Base-by-base conservation (phyloP, 306 rosid species). In the Dryas drummondii region DNA sequence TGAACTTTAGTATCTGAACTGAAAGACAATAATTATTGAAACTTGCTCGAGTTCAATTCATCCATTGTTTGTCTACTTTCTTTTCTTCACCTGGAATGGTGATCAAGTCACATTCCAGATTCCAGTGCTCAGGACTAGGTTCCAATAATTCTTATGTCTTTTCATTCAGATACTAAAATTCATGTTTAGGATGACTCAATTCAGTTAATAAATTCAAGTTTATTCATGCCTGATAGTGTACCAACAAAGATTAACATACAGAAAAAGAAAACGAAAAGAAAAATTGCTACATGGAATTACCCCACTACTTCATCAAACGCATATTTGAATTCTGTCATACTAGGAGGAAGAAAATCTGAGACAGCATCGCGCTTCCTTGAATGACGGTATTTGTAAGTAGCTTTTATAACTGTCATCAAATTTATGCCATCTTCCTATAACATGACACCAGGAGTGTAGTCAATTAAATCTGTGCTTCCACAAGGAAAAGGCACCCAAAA, bases 361-460 rank as follows among this genome's bases (percentile, higher is more conserved):
- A 88, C 77, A 65, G 47, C 41, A 85, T 89, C 88, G 55, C 13
- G 87, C 82, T 86, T 87, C 77, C 87, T 84, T 53, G 96, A 78
- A 65, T 59, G 83, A 45, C 97, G 97, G 64, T 87, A 94, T 88
- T 88, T 94, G 84, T 53, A 26, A 67, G 96, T 87, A 48, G 96
- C 84, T 86, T 81, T 90, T 79, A 94, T 89, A 80, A 94, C 82
- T 52, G 99, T 90, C 88, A 92, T 58, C 76, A 94, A 81, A 73
- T 88, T 87, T 82, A 90, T 66, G 66, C 92, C 89, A 84, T 90
- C 97, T 84, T 94, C 99, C 99, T 94, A 86, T 71, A 83, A 75
- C 68, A 82, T 50, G 86, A 75, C 27, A 78, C 27, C 40, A 72
- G 46, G 54, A 40, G 46, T 53, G 53, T 1, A 44, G 55, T 62